Base-by-base conservation (phyloP, 257 asterid genomes). In the Nemophila menziesii region DNA sequence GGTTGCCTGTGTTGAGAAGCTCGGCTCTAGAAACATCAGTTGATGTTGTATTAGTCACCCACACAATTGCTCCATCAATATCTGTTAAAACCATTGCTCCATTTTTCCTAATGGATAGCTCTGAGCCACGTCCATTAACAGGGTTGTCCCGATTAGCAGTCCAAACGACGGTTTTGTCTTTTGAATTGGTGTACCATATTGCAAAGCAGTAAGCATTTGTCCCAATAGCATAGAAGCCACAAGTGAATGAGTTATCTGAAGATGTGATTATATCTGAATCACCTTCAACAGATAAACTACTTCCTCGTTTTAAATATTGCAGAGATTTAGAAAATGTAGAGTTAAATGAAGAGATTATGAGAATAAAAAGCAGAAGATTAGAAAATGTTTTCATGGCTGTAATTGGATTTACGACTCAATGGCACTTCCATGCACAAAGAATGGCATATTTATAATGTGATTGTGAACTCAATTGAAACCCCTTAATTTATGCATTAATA, bases 151-250 rank as follows among this genome's bases (percentile, higher is more conserved):
- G 70, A 26, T 82, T 79, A 1, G 92, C 87, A 37, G 39, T 65
- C 93, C 94, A 82, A 4, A 71, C 66, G 6, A 71, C 74, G 23
- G 84, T 82, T 63, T 52, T 75, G 38, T 75, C 69, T 26, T 27
- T 39, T 42, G 94, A 73, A 42, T 73, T 66, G 4, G 86, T 69
- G 79, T 47, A 79, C 94, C 94, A 82, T 22, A 79, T 67, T 0
- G 73, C 87, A 33, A 82, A 52, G 71, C 71, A 77, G 50, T 60
- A 64, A 40, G 89, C 94, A 59, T 82, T 82, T 39, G 55, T 52
- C 3, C 72, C 89, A 2, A 60, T 33, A 22, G 56, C 20, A 3
- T 66, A 47, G 62, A 82, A 82, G 1, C 94, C 94, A 16, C 75
- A 71, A 5, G 76, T 76, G 64, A 82, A 82, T 22, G 85, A 33